Evolutionary conservation across 352 stramenopile species (phyloP).

Genomic region (Phytophthora hibernalis): DNA sequence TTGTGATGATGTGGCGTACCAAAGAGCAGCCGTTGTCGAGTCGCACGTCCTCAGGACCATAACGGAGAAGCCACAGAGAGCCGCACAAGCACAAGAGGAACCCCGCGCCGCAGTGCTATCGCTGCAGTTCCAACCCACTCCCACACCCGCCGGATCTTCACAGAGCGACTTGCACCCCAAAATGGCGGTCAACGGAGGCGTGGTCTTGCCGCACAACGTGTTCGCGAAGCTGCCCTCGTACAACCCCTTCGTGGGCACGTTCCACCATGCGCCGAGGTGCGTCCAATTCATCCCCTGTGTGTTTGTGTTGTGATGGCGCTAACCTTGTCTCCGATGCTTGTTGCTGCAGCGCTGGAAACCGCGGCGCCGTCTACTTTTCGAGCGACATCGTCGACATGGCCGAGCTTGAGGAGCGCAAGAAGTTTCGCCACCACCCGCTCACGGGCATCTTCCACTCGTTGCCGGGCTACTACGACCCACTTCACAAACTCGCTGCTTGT

Average conservation of each 20-base stretch:
- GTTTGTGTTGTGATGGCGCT: not conserved
- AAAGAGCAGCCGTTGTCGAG: conserved; percentile 34
- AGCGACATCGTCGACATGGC: conserved; percentile 89
- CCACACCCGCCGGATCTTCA: conserved; percentile 14
- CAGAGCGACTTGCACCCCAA: conserved; percentile 7
- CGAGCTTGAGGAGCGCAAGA: conserved; percentile 90
- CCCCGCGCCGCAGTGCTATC: conserved; percentile 4
- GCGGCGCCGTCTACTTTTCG: conserved; percentile 88
- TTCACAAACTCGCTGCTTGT: conserved; percentile 81
- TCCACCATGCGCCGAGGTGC: conserved; percentile 90
- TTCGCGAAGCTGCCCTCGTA: conserved; percentile 87
- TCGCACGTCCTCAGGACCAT: conserved; percentile 39
- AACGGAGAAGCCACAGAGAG: conserved; percentile 38
- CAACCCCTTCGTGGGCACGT: conserved; percentile 91
- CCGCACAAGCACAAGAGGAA: conserved; percentile 31
- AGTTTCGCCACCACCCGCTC: conserved; percentile 87
- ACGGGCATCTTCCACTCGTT: conserved; percentile 90
- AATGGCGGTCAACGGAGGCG: conserved; percentile 50
- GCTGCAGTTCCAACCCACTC: conserved; percentile 8
- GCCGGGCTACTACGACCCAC: conserved; percentile 86
- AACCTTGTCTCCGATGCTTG: conserved; percentile 5
- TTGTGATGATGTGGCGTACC: conserved; percentile 41
- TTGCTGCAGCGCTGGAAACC: conserved; percentile 74
- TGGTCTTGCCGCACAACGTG: conserved; percentile 69
- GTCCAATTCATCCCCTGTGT: not conserved